phyloP scores from a whole-genome alignment of 2,329 filamentous ascomycete species.

The Apiospora koreana region DNA sequence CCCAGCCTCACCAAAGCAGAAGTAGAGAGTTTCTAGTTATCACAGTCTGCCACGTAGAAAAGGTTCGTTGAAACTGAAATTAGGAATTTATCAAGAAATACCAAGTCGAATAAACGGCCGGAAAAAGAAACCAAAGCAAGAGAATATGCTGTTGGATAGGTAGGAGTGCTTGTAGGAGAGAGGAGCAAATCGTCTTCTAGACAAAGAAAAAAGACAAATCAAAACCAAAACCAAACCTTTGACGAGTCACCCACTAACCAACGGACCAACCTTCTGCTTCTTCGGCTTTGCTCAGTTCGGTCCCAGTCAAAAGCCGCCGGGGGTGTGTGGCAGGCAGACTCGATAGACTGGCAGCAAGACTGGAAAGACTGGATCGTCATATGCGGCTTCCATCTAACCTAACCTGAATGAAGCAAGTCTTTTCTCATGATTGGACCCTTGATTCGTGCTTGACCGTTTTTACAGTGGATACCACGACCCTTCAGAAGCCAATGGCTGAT shows the following conservation, averaged over 20 bases:
- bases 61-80: not conserved
- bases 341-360: too few relatives aligned
- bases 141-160: not conserved
- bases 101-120: not conserved
- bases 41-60: not conserved
- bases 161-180: not conserved
- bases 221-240: not conserved
- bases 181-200: not conserved
- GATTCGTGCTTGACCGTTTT: not conserved
- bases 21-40: not conserved
- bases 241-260: not conserved
- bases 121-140: too few relatives aligned
- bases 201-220: not conserved
- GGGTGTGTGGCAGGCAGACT: not conserved
- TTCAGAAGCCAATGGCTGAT: not conserved
- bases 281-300: not conserved
- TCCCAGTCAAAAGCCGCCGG: not conserved
- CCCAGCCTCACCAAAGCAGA: not conserved
- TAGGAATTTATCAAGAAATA: not conserved
- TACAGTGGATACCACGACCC: not conserved
- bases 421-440: not conserved
- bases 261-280: not conserved
- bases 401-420: not conserved
- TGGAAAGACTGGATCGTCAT: constrained; percentile 1
- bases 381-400: not conserved